Evolutionary conservation across 345 rosid species (phyloP), one percentile per base, ranked within the genome.

Genomic region (Kandelia obovata): DNA sequence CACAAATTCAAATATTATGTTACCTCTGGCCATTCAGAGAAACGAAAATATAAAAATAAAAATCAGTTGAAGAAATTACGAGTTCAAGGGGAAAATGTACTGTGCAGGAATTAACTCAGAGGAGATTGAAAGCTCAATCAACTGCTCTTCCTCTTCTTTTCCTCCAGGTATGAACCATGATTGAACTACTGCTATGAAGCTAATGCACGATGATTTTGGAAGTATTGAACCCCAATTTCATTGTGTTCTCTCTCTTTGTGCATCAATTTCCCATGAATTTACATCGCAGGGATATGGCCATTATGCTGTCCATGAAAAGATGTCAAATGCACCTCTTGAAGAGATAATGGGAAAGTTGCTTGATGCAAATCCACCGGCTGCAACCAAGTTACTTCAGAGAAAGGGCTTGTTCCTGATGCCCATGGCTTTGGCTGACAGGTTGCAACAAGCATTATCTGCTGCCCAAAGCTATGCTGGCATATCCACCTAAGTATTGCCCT

Each of bases 81-180:
- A 52, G 49, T 67, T 70, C 25, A 55, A n/a, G 32, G 58, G 74
- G 37, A 53, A 46, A 57, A 17, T 63, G 56, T 43, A 69, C 37
- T 62, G 47, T 73, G 82, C 79, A 88, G 93, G 89, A 88, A 66
- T 60, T 84, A 71, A 80, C 79, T 75, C 78, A 77, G 74, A 84
- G 85, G 81, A 80, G 84, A 70, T 69, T 84, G 71, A 80, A 79
- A 67, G 85, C 84, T 37, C 84, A 77, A 69, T 69, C 76, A 28
- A 7, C 66, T 65, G 64, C 80, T 53, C 69, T 34, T 62, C 89
- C 86, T 71, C 66, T 85, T 53, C 63, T 75, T 68, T 79, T 75
- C 63, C 64, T 81, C 5, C 83, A 87, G 91, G 91, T 87, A 73
- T 53, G 26, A 13, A 17, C 39, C 35, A 32, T 28, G 7, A 17